Evolutionary conservation across 805 yeast species (phyloP).

Genomic region (Candida sanyiensis): DNA sequence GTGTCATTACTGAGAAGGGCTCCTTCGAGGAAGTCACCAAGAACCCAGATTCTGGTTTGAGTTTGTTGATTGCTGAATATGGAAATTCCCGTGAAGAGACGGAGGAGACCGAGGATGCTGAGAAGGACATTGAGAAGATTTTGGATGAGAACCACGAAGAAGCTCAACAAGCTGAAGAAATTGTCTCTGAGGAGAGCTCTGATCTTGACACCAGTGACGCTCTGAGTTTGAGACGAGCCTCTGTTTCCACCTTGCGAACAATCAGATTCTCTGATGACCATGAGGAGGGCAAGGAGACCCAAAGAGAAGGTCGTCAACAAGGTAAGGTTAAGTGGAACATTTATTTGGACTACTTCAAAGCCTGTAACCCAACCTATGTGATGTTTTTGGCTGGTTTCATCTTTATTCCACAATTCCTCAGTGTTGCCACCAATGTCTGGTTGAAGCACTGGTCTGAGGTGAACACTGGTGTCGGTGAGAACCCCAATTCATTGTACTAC

Average conservation of each 20-base stretch:
- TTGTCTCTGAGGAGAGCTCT: slow-evolving; percentile 23
- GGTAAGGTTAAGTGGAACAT: slow-evolving; percentile 91
- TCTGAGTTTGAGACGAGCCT: slow-evolving; percentile 55
- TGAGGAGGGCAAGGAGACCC: slow-evolving; percentile 16
- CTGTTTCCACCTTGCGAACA: slow-evolving; percentile 43
- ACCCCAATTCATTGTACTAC: slow-evolving; percentile 68
- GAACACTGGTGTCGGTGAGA: slow-evolving; percentile 60
- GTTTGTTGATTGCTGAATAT: slow-evolving; percentile 53
- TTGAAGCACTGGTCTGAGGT: slow-evolving; percentile 96
- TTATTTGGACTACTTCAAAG: slow-evolving; percentile 76
- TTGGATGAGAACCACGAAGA: slow-evolving; percentile 12
- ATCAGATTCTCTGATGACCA: slow-evolving; percentile 31
- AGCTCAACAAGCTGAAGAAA: slow-evolving; percentile 10
- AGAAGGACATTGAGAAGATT: slow-evolving; percentile 9
- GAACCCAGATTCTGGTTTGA: slow-evolving; percentile 42
- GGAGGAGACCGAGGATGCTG: slow-evolving; percentile 26
- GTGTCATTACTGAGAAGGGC: slow-evolving; percentile 64
- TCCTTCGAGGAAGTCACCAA: slow-evolving; percentile 47
- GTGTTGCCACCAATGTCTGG: slow-evolving; percentile 81
- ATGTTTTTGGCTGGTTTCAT: slow-evolving; percentile 48
- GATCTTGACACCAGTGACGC: slow-evolving; percentile 30
- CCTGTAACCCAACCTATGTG: slow-evolving; percentile 73
- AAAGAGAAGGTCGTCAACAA: slow-evolving; percentile 78
- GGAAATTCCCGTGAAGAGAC: slow-evolving; percentile 32
- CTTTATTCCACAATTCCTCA: slow-evolving; percentile 50